Evolutionary conservation across 129 eudicot species (phyloP).

Genomic region (Ambrosia artemisiifolia): DNA sequence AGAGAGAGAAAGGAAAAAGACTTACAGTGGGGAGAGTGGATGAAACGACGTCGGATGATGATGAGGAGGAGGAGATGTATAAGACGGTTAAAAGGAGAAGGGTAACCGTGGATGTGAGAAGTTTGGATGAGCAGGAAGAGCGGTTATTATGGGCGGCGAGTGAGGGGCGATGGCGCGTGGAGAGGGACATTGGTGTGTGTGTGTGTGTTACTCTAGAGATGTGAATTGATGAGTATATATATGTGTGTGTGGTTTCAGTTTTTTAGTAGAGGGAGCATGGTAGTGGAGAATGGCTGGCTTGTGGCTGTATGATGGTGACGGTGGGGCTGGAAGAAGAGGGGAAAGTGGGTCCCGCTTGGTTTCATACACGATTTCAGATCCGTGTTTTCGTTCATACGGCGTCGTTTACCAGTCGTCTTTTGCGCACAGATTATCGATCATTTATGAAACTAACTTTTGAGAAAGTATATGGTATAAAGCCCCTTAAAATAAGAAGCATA

Average conservation of each 20-base stretch:
- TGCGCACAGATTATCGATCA: too few species aligned
- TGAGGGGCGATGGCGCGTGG: conserved; percentile 22
- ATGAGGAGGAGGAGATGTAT: neutral
- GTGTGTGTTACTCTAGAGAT: too few species aligned
- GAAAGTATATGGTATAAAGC: too few species aligned
- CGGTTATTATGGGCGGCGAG: conserved; percentile 10
- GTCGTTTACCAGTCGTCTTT: too few species aligned
- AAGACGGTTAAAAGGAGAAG: neutral
- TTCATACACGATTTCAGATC: neutral
- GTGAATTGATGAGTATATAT: neutral
- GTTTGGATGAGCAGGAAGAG: conserved; percentile 25
- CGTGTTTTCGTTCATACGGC: neutral
- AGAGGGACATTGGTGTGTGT: conserved; percentile 27
- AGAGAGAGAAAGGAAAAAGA: neutral
- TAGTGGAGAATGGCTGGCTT: conserved; percentile 32
- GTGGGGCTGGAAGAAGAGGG: neutral
- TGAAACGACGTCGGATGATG: neutral
- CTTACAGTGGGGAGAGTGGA: neutral
- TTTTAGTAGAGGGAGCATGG: neutral
- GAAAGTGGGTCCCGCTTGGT: neutral
- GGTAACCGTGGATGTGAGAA: conserved; percentile 22
- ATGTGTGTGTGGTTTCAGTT: neutral
- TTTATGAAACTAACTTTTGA: too few species aligned
- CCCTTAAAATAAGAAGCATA: too few species aligned
- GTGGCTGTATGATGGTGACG: conserved; percentile 9